These are phyloP conservation scores for Colletotrichum lentis DNA, from an alignment of 2,329 filamentous ascomycete species.

Conservation along the genomic window DNA sequence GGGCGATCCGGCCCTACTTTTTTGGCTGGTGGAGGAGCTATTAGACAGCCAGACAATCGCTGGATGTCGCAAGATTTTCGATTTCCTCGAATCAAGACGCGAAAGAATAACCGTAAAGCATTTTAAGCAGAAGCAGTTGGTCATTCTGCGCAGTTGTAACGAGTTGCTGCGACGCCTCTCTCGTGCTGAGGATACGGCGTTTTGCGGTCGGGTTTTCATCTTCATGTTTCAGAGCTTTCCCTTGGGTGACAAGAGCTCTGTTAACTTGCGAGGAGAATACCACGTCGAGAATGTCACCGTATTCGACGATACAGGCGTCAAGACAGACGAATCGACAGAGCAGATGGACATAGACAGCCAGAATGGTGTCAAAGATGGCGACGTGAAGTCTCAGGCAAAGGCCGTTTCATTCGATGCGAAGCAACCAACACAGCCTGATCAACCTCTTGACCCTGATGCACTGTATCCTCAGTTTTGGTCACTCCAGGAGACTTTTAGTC, in stretches of 20 bases:
- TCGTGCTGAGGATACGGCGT: constrained; percentile 95
- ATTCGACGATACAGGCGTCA: constrained; percentile 68
- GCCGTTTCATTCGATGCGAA: constrained; percentile 56
- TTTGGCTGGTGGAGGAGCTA: constrained; percentile 93
- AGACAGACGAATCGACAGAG: constrained; percentile 49
- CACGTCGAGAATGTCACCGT: constrained; percentile 93
- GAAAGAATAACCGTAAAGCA: constrained; percentile 84
- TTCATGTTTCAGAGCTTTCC: constrained; percentile 99
- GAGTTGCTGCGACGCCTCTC: constrained; percentile 92
- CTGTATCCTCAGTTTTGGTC: constrained; percentile 96
- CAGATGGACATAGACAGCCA: constrained; percentile 74
- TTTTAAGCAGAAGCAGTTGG: constrained; percentile 83
- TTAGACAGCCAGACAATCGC: constrained; percentile 95
- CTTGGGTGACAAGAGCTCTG: constrained; percentile 93
- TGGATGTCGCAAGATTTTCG: constrained; percentile 89
- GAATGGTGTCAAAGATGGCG: constrained; percentile 47
- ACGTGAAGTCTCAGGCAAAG: constrained; percentile 50
- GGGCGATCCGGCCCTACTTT: constrained; percentile 80
- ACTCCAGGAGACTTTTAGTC: constrained; percentile 88
- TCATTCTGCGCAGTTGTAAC: constrained; percentile 94
- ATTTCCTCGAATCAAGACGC: constrained; percentile 91
- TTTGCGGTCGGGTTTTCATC: constrained; percentile 97
- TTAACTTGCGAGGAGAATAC: constrained; percentile 95
- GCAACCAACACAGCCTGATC: constrained; percentile 53
- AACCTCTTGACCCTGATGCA: constrained; percentile 69